A percentile compares a stretch with the other conserved stretches of the same genome.
Conservation (phyloP, 768 basidiomycete species). For the Daedaleopsis sinensis region DNA sequence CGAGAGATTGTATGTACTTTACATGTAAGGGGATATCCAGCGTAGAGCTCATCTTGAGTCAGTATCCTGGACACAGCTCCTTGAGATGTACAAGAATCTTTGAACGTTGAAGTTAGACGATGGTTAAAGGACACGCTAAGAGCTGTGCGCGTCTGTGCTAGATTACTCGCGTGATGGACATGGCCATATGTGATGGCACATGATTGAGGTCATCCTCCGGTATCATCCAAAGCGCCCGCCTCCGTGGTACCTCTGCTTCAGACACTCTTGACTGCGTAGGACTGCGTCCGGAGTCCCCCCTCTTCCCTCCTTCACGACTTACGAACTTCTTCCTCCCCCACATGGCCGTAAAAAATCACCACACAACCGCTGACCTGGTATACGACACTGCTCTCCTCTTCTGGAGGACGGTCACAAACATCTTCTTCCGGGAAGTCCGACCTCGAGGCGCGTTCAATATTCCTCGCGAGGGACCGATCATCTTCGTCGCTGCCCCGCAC, state of each 20-base stretch:
- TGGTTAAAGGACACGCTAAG: too few species aligned
- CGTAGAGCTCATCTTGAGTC: constrained; percentile 2
- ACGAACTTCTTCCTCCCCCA: neutral
- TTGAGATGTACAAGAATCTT: too few species aligned
- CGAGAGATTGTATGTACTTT: constrained; percentile 54
- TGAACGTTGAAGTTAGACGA: too few species aligned
- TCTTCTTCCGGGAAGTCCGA: constrained; percentile 96
- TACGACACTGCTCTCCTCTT: constrained; percentile 84
- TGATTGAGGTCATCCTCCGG: constrained; percentile 13
- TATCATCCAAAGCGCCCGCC: neutral
- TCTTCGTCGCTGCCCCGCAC: constrained; percentile 39
- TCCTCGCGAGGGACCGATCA: constrained; percentile 85
- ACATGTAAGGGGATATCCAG: constrained; percentile 40
- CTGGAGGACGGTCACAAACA: constrained; percentile 83
- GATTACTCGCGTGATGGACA: constrained; percentile 1
- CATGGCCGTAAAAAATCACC: constrained; percentile 12
- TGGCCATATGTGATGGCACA: constrained; percentile 9
- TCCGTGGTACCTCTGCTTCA: neutral
- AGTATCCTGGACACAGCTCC: neutral
- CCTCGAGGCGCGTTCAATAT: constrained; percentile 95
- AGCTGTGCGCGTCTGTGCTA: too few species aligned
- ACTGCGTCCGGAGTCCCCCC: constrained; percentile 5
- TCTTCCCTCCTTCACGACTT: neutral
- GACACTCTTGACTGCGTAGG: neutral
- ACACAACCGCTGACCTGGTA: constrained; percentile 29